These are phyloP conservation scores for Excoecaria agallocha DNA, from an alignment of 345 rosid genomes.

Conservation along the genomic window DNA sequence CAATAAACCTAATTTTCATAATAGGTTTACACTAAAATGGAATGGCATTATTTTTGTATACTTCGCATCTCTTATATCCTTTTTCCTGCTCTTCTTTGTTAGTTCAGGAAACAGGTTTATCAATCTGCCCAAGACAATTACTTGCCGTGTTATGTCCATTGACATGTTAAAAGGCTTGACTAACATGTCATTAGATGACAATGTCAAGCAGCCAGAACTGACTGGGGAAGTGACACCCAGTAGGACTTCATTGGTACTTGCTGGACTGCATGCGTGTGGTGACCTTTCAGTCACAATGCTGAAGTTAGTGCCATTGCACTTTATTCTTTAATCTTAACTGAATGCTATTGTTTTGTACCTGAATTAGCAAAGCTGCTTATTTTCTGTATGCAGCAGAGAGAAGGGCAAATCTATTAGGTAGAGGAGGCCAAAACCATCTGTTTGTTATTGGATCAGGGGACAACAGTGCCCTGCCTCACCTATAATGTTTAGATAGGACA, in stretches of 20 bases:
- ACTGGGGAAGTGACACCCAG: conserved; percentile 24
- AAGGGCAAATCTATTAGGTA: background rate
- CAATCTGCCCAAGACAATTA: conserved; percentile 64
- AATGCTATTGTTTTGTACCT: background rate
- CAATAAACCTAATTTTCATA: background rate
- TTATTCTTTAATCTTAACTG: conserved; percentile 1
- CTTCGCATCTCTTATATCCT: conserved; percentile 24
- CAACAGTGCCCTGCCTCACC: background rate
- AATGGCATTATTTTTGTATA: conserved; percentile 5
- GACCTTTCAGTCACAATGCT: conserved; percentile 94
- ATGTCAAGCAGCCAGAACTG: conserved; percentile 28
- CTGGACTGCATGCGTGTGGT: conserved; percentile 98
- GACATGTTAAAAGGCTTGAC: conserved; percentile 64
- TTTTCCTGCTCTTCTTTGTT: conserved; percentile 28
- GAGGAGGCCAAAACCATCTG: background rate
- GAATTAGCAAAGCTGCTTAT: background rate
- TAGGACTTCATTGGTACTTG: conserved; percentile 61
- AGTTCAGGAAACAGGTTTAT: conserved; percentile 59
- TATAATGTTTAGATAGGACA: background rate
- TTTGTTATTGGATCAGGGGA: too few relatives aligned
- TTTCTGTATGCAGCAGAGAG: background rate
- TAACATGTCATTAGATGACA: conserved; percentile 29
- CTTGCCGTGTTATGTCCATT: conserved; percentile 61
- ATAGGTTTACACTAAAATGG: conserved; percentile 7
- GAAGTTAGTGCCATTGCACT: conserved; percentile 45